Percentiles rank a stretch among this genome's conserved stretches.
phyloP scores from a whole-genome alignment of 2,329 filamentous ascomycete genomes.

The Ceratocystis huliohia region DNA sequence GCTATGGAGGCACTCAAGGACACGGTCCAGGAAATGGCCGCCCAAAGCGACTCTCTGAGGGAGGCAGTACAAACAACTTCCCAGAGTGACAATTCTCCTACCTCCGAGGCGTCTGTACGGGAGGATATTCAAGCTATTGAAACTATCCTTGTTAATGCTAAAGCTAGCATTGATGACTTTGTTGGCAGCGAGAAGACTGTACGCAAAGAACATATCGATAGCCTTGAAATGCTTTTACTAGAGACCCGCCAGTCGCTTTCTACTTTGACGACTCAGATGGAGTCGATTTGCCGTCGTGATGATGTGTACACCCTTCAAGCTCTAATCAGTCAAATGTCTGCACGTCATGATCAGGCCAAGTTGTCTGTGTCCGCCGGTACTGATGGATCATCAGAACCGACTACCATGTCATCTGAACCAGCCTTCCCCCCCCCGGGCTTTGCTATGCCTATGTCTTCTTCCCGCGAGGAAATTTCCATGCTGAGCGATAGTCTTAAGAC shows the following conservation, averaged over 20 bases:
- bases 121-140: slow-evolving; percentile 83
- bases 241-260: slow-evolving; percentile 64
- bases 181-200: slow-evolving; percentile 61
- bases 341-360: slow-evolving; percentile 62
- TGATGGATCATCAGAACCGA: background rate
- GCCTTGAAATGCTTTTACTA: slow-evolving; percentile 52
- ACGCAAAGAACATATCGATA: slow-evolving; percentile 51
- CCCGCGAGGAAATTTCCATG: slow-evolving; percentile 18
- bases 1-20: slow-evolving; percentile 38
- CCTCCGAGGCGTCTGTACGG: slow-evolving; percentile 34
- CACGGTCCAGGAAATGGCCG: slow-evolving; percentile 35
- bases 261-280: slow-evolving; percentile 52
- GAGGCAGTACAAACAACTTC: slow-evolving; percentile 35
- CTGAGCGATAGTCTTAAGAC: slow-evolving; percentile 20
- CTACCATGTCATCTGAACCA: background rate
- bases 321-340: slow-evolving; percentile 64
- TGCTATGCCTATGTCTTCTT: slow-evolving; percentile 14
- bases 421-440: slow-evolving; percentile 13
- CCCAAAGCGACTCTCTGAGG: slow-evolving; percentile 35
- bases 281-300: slow-evolving; percentile 60
- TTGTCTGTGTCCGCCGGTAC: slow-evolving; percentile 28
- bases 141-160: slow-evolving; percentile 78
- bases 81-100: slow-evolving; percentile 21
- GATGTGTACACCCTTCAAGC: slow-evolving; percentile 67
- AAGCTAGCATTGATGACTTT: slow-evolving; percentile 69